Evolutionary conservation across 1,139 yeast genomes (phyloP), one percentile per base, ranked within the genome.

Genomic region (Diutina sp.): DNA sequence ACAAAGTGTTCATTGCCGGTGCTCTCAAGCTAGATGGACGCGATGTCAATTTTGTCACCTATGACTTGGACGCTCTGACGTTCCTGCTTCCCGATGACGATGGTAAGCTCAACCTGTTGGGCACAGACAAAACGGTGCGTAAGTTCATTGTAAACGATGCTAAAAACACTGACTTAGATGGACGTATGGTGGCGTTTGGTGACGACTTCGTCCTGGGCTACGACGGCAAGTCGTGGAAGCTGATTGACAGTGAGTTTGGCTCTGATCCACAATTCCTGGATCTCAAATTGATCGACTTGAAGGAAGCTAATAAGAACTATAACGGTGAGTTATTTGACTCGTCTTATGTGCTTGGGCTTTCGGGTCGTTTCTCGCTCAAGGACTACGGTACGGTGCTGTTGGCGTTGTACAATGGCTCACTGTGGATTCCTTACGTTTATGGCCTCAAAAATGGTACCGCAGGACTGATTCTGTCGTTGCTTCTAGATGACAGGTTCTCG

Each of bases 381-480:
- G 67, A 67, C 2, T 82, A 78, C 65, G 96, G 95, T 1, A 66
- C 71, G 51, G 82, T 82, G 1, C 83, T 87, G 56, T 79, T 85
- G 35, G 93, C 95, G 0, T 69, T 84, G 51, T 90, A 71, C 70
- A 84, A 89, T 66, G 93, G 95, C 3, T 64, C 76, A 0, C 60
- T 66, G 3, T 91, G 97, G 97, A 67, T 72, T 44, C 97, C 98
- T 7, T 83, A 83, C 60, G 71, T 84, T 14, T 76, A 65, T 57
- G 66, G 74, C 3, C 59, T 64, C 14, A 55, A 62, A 12, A 61
- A 60, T 57, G 61, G 58, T 50, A 38, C 4, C n/a, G 60, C 73
- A 9, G 80, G 80, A 12, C 60, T 60, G 1, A 64, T 76, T 8
- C 65, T 67, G 55, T 64, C 76, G 1, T 63, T 76, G 11, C 67